Evolutionary conservation across 2,329 filamentous ascomycete genomes (phyloP), one percentile per base, ranked within the genome.

Genomic region (Diaporthe ilicicola): DNA sequence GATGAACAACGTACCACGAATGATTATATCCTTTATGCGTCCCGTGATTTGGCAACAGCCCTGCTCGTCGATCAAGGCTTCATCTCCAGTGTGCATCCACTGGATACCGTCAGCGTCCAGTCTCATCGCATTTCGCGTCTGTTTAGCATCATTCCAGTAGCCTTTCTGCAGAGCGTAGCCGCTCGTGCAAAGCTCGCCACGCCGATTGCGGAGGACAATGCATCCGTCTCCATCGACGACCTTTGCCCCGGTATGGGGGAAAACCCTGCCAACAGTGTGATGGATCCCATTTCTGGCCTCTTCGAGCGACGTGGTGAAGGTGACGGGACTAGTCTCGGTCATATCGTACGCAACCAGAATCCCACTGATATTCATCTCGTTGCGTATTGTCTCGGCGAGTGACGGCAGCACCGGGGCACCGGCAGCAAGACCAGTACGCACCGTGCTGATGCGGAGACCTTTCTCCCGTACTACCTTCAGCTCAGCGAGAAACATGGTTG

Each of bases 291-390:
- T n/a, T n/a, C n/a, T n/a, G n/a, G n/a, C n/a, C n/a, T n/a, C n/a
- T n/a, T n/a, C n/a, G n/a, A n/a, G 89, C 87, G 79, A 95, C 93
- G 71, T 92, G 0, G 91, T 93, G 76, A 92, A 91, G 13, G 93
- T 91, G 75, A 94, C 95, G 84, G 93, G 93, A 2, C 89, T 92
- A 0, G 93, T 91, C 82, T 95, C 93, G 0, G 93, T 95, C 54
- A 95, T 84, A 1, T 92, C 88, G 74, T 92, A 92, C 77, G 89
- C 74, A 88, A 91, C 1, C 90, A 89, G 76, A 94, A 94, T n/a
- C 78, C 94, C 90, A 10, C 85, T 87, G 90, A 95, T 94, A 68
- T 92, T 92, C 37, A 95, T 88, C 37, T 88, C 42, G 88, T 86
- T 17, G 94, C 87, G 67, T 95, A 85, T 32, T 90, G 84, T 79